Evolutionary conservation across 306 rosid genomes (phyloP).

Genomic region (Cicer chorassanicum): DNA sequence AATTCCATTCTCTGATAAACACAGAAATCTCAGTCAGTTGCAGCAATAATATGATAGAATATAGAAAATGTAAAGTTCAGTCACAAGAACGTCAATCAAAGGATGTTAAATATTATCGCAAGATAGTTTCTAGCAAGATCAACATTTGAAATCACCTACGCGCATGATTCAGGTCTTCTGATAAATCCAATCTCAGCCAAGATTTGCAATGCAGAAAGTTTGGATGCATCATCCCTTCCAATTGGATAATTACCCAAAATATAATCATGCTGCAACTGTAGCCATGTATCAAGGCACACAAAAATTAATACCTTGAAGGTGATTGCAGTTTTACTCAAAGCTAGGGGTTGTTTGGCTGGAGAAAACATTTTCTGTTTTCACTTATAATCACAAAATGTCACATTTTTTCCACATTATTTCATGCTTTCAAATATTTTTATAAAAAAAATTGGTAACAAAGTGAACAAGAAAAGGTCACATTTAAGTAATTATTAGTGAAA

Average conservation of each 20-base stretch:
- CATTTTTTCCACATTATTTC: neutral
- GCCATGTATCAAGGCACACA: conserved; percentile 41
- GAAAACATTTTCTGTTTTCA: neutral
- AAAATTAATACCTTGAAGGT: conserved; percentile 18
- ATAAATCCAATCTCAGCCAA: conserved; percentile 85
- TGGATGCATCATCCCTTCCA: conserved; percentile 93
- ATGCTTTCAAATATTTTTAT: neutral
- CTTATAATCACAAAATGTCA: neutral
- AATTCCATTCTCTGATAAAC: conserved; percentile 83
- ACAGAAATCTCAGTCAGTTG: conserved; percentile 32
- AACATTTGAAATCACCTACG: conserved; percentile 60
- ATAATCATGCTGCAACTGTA: conserved; percentile 96
- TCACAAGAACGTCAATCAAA: conserved; percentile 29
- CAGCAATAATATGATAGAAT: conserved; percentile 5
- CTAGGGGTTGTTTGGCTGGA: neutral
- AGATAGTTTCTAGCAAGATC: conserved; percentile 37
- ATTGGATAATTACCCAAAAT: conserved; percentile 91
- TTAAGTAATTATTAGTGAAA: neutral
- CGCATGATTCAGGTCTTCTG: conserved; percentile 77
- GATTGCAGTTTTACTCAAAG: conserved; percentile 12
- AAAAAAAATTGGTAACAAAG: neutral
- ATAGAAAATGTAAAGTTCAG: conserved; percentile 5
- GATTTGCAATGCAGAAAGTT: conserved; percentile 90
- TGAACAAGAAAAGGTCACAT: conserved; percentile 8
- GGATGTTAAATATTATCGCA: conserved; percentile 8